These are phyloP conservation scores for Aspergillus sp. DNA, from an alignment of 2,329 filamentous ascomycete genomes.

Conservation along the genomic window DNA sequence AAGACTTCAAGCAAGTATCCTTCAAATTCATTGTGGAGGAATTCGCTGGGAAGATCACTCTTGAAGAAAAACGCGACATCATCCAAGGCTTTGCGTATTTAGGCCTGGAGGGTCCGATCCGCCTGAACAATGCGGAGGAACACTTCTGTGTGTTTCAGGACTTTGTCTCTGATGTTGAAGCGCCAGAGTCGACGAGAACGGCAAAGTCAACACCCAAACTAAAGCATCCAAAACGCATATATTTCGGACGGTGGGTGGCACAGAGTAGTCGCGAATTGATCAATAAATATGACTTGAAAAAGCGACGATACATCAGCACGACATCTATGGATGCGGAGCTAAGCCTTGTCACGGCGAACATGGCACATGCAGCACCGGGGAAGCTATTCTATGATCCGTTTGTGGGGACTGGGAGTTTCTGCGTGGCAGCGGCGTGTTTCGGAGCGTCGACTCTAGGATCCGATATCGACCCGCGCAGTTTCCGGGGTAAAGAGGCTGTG, in stretches of 20 bases:
- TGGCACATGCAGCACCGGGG: slow-evolving; percentile 71
- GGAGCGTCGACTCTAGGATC: slow-evolving; percentile 76
- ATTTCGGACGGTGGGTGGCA: slow-evolving; percentile 65
- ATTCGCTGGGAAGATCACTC: slow-evolving; percentile 65
- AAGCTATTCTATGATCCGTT: slow-evolving; percentile 93
- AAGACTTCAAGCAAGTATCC: slow-evolving; percentile 52
- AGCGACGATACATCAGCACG: slow-evolving; percentile 84
- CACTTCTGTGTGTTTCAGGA: slow-evolving; percentile 78
- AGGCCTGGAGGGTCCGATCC: slow-evolving; percentile 67
- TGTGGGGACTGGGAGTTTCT: slow-evolving; percentile 88
- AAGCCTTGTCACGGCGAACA: slow-evolving; percentile 82
- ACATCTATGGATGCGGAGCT: slow-evolving; percentile 97
- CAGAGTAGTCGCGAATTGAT: slow-evolving; percentile 59
- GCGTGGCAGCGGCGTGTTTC: slow-evolving; percentile 81
- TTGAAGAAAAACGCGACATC: slow-evolving; percentile 57
- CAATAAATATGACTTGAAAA: slow-evolving; percentile 79
- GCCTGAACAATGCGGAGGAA: slow-evolving; percentile 63
- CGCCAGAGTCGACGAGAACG: slow-evolving; percentile 2
- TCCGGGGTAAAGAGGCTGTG: slow-evolving; percentile 56
- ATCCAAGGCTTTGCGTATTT: slow-evolving; percentile 79
- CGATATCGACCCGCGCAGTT: slow-evolving; percentile 86
- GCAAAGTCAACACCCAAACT: slow-evolving; percentile 35
- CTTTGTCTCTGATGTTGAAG: slow-evolving; percentile 49
- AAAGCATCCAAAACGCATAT: slow-evolving; percentile 52
- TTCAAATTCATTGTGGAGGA: slow-evolving; percentile 81